Conservation (phyloP, 371 early-diverging fungal species). For the Mucor irregularis region DNA sequence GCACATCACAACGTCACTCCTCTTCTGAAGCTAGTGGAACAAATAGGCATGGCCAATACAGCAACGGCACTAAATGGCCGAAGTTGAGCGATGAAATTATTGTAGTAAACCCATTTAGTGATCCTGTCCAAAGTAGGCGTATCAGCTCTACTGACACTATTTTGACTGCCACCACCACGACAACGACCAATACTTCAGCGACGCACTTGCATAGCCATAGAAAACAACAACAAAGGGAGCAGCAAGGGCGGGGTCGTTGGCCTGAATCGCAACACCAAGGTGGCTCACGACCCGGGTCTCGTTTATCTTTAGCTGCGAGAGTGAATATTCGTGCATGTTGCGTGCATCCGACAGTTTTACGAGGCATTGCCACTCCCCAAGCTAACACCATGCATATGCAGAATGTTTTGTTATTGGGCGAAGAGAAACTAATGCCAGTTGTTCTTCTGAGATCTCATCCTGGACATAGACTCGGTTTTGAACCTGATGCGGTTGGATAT, state of each 20-base stretch:
- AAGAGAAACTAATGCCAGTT: slow-evolving; percentile 42
- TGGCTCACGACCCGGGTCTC: slow-evolving; percentile 22
- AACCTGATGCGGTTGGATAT: slow-evolving; percentile 50
- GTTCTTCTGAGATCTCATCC: slow-evolving; percentile 46
- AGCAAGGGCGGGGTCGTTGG: no score
- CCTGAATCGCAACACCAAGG: neutral
- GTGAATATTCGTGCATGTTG: slow-evolving; percentile 38
- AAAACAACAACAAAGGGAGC: no score
- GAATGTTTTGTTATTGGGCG: slow-evolving; percentile 46
- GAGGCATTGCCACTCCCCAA: slow-evolving; percentile 36
- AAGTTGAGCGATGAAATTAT: slow-evolving; percentile 44
- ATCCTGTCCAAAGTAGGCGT: slow-evolving; percentile 1
- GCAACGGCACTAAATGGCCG: slow-evolving; percentile 22
- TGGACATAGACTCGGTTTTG: slow-evolving; percentile 44
- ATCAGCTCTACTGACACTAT: neutral
- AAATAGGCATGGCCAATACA: no score
- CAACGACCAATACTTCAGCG: slow-evolving; percentile 3
- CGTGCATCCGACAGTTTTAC: slow-evolving; percentile 49
- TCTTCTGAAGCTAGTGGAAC: no score
- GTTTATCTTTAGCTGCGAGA: slow-evolving; percentile 30
- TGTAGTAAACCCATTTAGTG: slow-evolving; percentile 19
- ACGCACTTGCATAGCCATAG: no score
- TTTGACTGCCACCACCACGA: neutral
- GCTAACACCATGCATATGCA: slow-evolving; percentile 48
- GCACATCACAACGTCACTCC: neutral